Evolutionary conservation across 768 basidiomycete genomes (phyloP).

Genomic region (Suillus clintonianus): DNA sequence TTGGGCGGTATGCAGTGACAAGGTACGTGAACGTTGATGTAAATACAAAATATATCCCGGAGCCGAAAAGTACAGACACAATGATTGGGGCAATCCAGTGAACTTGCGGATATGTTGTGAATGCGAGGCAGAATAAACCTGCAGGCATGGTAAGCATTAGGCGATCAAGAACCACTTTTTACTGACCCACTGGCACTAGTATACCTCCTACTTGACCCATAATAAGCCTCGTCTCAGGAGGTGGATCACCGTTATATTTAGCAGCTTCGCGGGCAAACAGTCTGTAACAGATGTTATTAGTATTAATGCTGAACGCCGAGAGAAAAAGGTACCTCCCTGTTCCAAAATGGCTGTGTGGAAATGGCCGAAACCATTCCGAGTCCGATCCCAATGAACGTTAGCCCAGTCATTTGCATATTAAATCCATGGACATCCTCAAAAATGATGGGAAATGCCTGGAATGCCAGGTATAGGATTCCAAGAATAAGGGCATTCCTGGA

Average conservation of each 20-base stretch:
- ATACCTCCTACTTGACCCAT: constrained; percentile 72
- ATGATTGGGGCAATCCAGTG: constrained; percentile 52
- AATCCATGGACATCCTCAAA: constrained; percentile 51
- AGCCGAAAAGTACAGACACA: constrained; percentile 48
- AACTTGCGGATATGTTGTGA: constrained; percentile 48
- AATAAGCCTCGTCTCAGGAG: constrained; percentile 65
- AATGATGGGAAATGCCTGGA: constrained; percentile 61
- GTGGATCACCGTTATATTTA: constrained; percentile 47
- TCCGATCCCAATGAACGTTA: constrained; percentile 54
- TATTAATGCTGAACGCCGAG: neutral
- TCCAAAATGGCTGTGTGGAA: constrained; percentile 49
- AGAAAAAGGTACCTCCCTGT: constrained; percentile 20
- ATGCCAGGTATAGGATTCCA: constrained; percentile 49
- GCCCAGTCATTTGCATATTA: constrained; percentile 50
- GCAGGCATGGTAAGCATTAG: neutral
- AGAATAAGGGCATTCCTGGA: constrained; percentile 42
- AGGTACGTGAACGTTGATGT: constrained; percentile 66
- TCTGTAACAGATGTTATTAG: constrained; percentile 24
- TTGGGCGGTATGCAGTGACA: constrained; percentile 50
- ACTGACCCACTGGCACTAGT: constrained; percentile 58
- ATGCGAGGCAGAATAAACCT: constrained; percentile 57
- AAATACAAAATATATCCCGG: constrained; percentile 65
- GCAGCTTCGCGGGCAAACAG: constrained; percentile 35
- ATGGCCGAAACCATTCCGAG: constrained; percentile 44
- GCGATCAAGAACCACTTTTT: neutral